Base-by-base conservation (phyloP, 805 yeast genomes). In the Danielia oregonensis region DNA sequence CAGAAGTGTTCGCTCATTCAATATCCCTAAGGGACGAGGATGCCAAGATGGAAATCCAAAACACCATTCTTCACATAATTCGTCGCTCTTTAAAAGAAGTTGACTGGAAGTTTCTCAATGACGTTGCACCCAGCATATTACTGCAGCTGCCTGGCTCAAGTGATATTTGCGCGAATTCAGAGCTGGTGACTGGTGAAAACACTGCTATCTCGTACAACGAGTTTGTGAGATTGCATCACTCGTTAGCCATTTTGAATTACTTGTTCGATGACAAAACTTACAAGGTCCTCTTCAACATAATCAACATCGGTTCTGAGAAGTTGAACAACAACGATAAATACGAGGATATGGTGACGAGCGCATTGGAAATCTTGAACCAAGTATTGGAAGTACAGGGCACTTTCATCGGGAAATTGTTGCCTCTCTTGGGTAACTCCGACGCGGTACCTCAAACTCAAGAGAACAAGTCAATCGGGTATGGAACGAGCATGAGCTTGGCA, bases 141-240 rank as follows among this genome's bases (percentile, higher is more conserved):
- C 64, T 35, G 33, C 35, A 42, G 46, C 35, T 57, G 40, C 37
- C 36, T 17, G 30, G 36, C 24, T 35, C 48, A 24, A 47, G 52
- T 29, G 46, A 39, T 12, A 37, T 55, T 17, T 49, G 58, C 31
- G 58, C 59, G 3, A 44, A 49, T 4, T 39, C 49, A 7, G 36
- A 44, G 6, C 38, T 51, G 11, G 34, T 43, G 5, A 26, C 42
- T 2, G 49, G 49, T 3, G 44, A 44, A 8, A 12, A 26, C 9
- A 37, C 41, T 12, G 26, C 29, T 9, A 32, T 51, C n/a, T 43
- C 49, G 10, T 40, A 44, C 37, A 42, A 49, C 9, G 24, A 35
- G 12, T 63, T 50, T 70, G 65, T 85, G 1, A 78, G 74, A 42
- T 70, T 77, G 18, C 87, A 84, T 38, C 93, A 93, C 3, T 82